Evolutionary conservation across 805 yeast species (phyloP), one percentile per base, ranked within the genome.

Genomic region (Yarrowia sp.): DNA sequence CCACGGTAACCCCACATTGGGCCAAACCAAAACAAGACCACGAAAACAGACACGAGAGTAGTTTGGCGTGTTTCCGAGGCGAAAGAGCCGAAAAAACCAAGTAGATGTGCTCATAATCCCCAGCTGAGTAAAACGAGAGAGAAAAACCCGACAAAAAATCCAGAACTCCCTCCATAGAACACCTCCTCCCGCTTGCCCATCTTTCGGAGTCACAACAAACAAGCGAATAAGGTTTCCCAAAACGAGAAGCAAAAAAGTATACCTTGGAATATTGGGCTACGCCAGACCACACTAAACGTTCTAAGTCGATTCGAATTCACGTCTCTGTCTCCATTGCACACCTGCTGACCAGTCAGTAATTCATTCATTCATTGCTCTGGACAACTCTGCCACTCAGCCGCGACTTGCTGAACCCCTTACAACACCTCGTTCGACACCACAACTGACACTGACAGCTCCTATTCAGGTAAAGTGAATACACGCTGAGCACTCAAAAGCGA

Each of bases 191-290:
- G 16, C 14, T 4, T 31, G 10, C 13, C 51, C 51, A 44, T 27
- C 51, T 44, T 44, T 27, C 22, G 51, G 33, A 44, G 51, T 44
- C 51, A 44, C 51, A 44, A 44, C 51, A 44, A 44, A 44, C 51
- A 44, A 44, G 24, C 19, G 19, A 29, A 44, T 29, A 29, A 14
- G 32, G 35, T 44, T 42, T 44, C 25, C 12, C 35, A 44, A 24
- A 25, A 22, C 51, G 19, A 35, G 18, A 13, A 25, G 25, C 51
- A 44, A 44, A 42, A 42, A 44, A 44, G 35, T 18, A 19, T 29
- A 44, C 35, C 35, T 4, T 18, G 35, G 24, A 16, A 27, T 39
- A 27, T 27, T 27, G 35, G 18, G 47, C 47, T 42, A 42, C 24
- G n/a, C n/a, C n/a, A n/a, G n/a, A n/a, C 24, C 32, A 44, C 33